Percentiles rank a stretch among this genome's conserved stretches.
Conservation (phyloP, 2,329 filamentous ascomycete genomes). For the Aureobasidium sp. region DNA sequence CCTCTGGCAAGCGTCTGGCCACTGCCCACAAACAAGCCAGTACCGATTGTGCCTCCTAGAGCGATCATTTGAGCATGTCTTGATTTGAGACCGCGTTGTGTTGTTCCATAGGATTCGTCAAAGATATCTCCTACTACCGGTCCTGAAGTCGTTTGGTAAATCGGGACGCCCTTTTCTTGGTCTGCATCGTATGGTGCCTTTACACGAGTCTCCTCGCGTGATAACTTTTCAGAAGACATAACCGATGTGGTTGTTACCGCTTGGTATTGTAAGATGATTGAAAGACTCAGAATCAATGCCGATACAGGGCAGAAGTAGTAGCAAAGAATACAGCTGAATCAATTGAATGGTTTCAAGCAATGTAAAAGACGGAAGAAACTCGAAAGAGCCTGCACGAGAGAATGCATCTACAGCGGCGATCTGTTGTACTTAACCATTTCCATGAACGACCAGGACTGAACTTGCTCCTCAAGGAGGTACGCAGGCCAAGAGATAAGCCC, state of each 20-base stretch:
- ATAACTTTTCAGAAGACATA: slow-evolving; percentile 1
- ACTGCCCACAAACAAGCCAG: slow-evolving; percentile 30
- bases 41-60: slow-evolving; percentile 27
- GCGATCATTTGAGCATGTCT: slow-evolving; percentile 32
- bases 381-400: neutral
- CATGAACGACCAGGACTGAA: neutral
- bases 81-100: slow-evolving; percentile 35
- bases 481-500: slow-evolving; percentile 13
- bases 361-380: neutral
- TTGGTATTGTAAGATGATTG: too few relatives aligned
- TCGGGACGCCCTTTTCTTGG: slow-evolving; percentile 6
- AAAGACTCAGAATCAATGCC: neutral
- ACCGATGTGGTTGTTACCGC: neutral
- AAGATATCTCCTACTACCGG: slow-evolving; percentile 21
- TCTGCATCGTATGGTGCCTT: neutral
- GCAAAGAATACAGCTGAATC: neutral
- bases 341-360: neutral
- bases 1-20: slow-evolving; percentile 32
- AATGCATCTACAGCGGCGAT: neutral
- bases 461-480: neutral
- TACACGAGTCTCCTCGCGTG: neutral
- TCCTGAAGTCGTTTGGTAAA: neutral
- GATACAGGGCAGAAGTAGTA: neutral
- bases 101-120: slow-evolving; percentile 29
- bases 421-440: neutral